These are phyloP conservation scores for Boletus bicolor DNA, from an alignment of 768 basidiomycete genomes.

Conservation along the genomic window DNA sequence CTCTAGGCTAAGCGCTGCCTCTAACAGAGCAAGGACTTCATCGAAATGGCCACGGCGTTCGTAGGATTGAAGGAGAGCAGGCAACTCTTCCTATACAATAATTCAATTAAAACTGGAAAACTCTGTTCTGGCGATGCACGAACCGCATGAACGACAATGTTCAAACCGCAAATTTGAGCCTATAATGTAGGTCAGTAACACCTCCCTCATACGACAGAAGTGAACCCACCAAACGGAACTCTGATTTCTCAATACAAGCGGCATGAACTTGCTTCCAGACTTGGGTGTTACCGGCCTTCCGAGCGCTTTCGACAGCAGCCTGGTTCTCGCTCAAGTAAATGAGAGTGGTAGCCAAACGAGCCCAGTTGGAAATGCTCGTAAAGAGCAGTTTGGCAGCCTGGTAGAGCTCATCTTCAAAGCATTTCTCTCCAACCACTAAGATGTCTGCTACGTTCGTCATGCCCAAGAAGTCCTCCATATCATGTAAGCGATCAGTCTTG, in stretches of 20 bases:
- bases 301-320: conserved; percentile 96
- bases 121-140: conserved; percentile 15
- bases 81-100: conserved; percentile 64
- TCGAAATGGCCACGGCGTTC: conserved; percentile 93
- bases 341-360: conserved; percentile 93
- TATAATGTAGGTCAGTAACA: conserved; percentile 24
- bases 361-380: conserved; percentile 98
- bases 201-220: neutral
- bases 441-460: conserved; percentile 99
- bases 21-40: conserved; percentile 86
- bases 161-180: conserved; percentile 99
- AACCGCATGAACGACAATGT: conserved; percentile 90
- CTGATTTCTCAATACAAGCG: conserved; percentile 95
- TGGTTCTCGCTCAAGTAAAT: conserved; percentile 99
- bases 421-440: conserved; percentile 97
- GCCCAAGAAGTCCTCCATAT: conserved; percentile 98
- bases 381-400: conserved; percentile 96
- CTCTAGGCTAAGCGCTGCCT: conserved; percentile 94
- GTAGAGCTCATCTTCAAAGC: conserved; percentile 97
- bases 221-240: conserved; percentile 77
- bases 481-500: conserved; percentile 94
- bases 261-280: conserved; percentile 99
- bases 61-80: conserved; percentile 73
- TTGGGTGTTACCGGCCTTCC: conserved; percentile 98
- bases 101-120: conserved; percentile 7